Evolutionary conservation across 139 green algal genomes (phyloP), one percentile per base, ranked within the genome.

Genomic region (Tetradesmus obliquus): DNA sequence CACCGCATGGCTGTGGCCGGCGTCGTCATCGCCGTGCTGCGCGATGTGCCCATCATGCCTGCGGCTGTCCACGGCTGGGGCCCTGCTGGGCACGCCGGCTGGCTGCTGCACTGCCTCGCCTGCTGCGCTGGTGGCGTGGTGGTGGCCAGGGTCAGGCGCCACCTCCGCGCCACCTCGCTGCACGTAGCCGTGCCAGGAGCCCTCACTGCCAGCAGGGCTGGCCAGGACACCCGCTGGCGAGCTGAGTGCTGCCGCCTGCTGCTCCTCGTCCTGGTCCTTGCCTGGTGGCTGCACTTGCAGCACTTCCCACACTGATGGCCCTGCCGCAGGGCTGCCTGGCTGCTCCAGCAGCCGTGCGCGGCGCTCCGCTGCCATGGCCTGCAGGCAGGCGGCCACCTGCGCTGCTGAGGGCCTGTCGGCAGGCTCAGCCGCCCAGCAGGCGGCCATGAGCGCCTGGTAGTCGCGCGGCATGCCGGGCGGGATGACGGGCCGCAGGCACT

Each of bases 381-480:
- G 60, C 60, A 71, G 60, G 60, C 60, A 71, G 8, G 7, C 60
- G 10, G 19, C 60, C 60, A 71, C 60, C 60, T 71, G 60, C 60
- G 15, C 10, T 12, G 60, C 60, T 4, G 8, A 20, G 60, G 60
- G 60, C 60, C 60, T 71, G 60, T 71, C 8, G 15, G 60, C 60
- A 4, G 60, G 60, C 60, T 71, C 60, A 71, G 60, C 60, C 9
- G 60, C 7, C 60, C 60, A 71, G 60, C 86, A 90, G 17, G 60
- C 4, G 20, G 54, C 17, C 86, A 90, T 90, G 8, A 90, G 86
- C 51, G 79, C 20, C 51, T 66, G 45, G 45, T 90, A 90, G 69
- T 90, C 86, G 57, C 55, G 20, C n/a, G 86, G 86, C 86, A 90
- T 90, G 69, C 66, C 66, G 24, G 86, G 0, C 6, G 86, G 86